Evolutionary conservation across 2,329 filamentous ascomycete species (phyloP), one percentile per base, ranked within the genome.

Genomic region (Trichophyton rubrum): DNA sequence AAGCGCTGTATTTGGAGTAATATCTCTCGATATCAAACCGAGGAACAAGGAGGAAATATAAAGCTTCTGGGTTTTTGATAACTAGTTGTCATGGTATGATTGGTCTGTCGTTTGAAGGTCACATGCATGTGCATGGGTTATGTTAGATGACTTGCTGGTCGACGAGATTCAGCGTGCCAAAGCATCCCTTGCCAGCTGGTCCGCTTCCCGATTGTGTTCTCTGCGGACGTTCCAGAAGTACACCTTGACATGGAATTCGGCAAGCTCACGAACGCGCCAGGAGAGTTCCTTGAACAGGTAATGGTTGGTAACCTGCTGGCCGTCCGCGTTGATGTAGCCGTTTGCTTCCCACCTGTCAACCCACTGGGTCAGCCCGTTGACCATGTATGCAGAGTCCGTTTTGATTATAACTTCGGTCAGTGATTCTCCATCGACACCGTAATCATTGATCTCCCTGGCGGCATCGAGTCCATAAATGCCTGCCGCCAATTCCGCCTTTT

Each of bases 331-430:
- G 15, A 64, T 66, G 59, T 67, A 73, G 1, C 66, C 66, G 43
- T 71, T 69, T 0, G 58, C 35, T 38, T 70, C 68, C 71, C 72
- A 75, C 22, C 67, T 65, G 2, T 64, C 59, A 4, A 74, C 65
- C 65, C 66, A 71, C 5, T 68, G 62, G 1, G 70, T 68, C 61
- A 72, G 64, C 3, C 69, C 66, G 24, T 71, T 65, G 1, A 72
- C 69, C 3, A 75, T 15, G 33, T 71, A 73, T n/a, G 64, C 65
- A 0, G 73, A 74, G 43, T 73, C 71, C 0, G 71, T 66, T 47
- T 70, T 69, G 60, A 73, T 68, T 7, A 66, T 61, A 24, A 68
- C 62, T 17, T 63, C 30, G 20, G 27, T 45, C 40, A 60, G 27
- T 27, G 49, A 27, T 17, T 47, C 24, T 1, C 35, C 35, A 11